Evolutionary conservation across 305 asterid species (phyloP).

Genomic region (Solanum aculeatissimum): DNA sequence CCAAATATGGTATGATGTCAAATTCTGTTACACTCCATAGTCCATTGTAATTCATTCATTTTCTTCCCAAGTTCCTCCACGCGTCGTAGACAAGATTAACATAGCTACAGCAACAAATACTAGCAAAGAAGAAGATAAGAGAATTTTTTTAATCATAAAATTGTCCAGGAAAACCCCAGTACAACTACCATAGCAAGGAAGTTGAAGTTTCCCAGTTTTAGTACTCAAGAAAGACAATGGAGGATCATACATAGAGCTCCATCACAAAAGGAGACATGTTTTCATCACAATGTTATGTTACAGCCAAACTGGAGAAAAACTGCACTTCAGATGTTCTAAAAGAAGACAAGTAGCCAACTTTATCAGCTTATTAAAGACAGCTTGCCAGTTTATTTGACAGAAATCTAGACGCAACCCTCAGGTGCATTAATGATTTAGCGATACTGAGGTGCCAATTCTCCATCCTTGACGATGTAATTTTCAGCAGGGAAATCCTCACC

Average conservation of each 20-base stretch:
- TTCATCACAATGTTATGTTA: background rate
- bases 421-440: conserved; percentile 25
- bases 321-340: background rate
- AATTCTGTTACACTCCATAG: background rate
- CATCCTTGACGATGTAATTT: conserved; percentile 93
- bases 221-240: background rate
- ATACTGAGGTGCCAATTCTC: conserved; percentile 84
- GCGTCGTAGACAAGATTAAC: background rate
- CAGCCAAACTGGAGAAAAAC: background rate
- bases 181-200: background rate
- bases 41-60: background rate
- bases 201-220: background rate
- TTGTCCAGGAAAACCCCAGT: background rate
- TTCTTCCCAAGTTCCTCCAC: background rate
- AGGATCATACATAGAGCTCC: background rate
- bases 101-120: background rate
- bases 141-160: background rate
- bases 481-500: conserved; percentile 81
- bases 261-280: background rate
- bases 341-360: background rate
- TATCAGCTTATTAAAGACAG: background rate
- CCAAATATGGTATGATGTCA: background rate
- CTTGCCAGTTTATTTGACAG: background rate
- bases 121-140: background rate
- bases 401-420: background rate